Base-by-base conservation (phyloP, 257 asterid genomes). In the Cordia subcordata region DNA sequence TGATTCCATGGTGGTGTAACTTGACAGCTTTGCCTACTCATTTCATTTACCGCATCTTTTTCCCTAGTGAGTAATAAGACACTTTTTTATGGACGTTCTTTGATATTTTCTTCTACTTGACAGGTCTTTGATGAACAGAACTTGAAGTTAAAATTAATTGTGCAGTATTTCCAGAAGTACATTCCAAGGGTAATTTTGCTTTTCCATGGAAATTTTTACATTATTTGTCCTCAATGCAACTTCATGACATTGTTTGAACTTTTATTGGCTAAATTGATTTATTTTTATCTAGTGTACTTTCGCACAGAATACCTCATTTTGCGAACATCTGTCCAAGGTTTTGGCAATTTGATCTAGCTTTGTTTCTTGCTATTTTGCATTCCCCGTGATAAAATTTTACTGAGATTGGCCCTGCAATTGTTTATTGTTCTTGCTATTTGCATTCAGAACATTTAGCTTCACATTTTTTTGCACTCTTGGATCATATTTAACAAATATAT, bases 131-230 rank as follows among this genome's bases (percentile, higher is more conserved):
- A 88, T 77, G 85, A 75, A 53, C 88, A 85, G 12, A 75, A 72
- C 53, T 68, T 75, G 85, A 88, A 79, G 78, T 93, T 88, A 57
- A 75, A 82, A 60, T 72, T 86, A 47, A 70, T 84, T 58, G 72
- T 82, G 60, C 86, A 81, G 64, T 86, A 82, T 78, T 83, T 92
- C 75, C 94, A 68, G 69, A 92, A 88, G 83, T 92, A 86, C 72
- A 82, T 81, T 19, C 77, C 89, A 1, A 82, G 81, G 91, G 99
- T 86, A 73, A 40, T 15, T 12, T 27, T 57, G 15, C 57, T 38
- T 17, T 46, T 53, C 22, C n/a, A 13, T 62, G 56, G 39, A 17
- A 57, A 15, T 18, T 13, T 9, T 14, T 46, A 15, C 17, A 21
- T 10, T 15, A 44, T 55, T 50, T 53, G 23, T 22, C 21, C 32